Base-by-base conservation (phyloP, 768 basidiomycete species). In the Clathrus columnatus region DNA sequence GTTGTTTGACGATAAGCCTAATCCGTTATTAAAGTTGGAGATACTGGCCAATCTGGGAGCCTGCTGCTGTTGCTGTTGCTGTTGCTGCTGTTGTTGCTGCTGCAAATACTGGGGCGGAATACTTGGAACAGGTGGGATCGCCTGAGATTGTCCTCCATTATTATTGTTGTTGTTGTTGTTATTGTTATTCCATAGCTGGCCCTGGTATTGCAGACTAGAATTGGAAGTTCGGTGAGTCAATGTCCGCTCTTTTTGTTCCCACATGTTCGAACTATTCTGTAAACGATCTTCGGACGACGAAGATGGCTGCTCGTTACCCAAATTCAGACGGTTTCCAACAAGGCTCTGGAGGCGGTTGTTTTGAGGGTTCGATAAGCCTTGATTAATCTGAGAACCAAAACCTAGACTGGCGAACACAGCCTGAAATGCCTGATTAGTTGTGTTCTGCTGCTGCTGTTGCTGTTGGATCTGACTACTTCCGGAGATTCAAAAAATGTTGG, bases 81-180 rank as follows among this genome's bases (percentile, higher is more conserved):
- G 51, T 30, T 43, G 47, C 50, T 29, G 36, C n/a, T 48, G 32
- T 54, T 54, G 54, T 56, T 84, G 82, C 58, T 81, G 84, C 21
- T 59, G 52, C 14, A 88, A 71, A 63, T 83, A 89, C 65, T 90
- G 87, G 26, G 75, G 65, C 21, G 88, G 88, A 57, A 90, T 83
- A 29, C 82, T 72, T 1, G 88, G 87, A 6, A 89, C 84, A 48
- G 69, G 84, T 5, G 86, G 85, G 26, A 86, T 70, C 26, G 62
- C 62, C 30, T 66, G 36, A 36, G 36, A 36, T n/a, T 36, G 36
- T 24, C 45, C 45, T 36, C 51, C 36, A 23, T 5, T 24, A 23
- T 55, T 46, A 36, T 55, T 55, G 30, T 30, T n/a, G n/a, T n/a
- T n/a, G n/a, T n/a, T n/a, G n/a, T n/a, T 61, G 8, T 5, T 24